Base-by-base conservation (phyloP, 306 rosid species). In the Cucurbita moschata region DNA sequence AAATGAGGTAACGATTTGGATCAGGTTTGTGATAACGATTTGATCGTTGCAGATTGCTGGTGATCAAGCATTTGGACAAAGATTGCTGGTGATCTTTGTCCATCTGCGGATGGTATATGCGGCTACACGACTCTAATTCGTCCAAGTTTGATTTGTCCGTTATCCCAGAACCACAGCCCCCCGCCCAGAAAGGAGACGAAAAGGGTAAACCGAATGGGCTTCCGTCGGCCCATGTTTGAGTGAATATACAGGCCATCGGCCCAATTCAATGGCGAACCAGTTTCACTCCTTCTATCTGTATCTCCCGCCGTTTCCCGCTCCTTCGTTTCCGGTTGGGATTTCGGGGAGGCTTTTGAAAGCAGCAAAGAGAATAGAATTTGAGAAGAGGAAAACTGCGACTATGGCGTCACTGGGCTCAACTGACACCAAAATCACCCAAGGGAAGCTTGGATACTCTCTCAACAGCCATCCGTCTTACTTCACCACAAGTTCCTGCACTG, bases 401-500 rank as follows among this genome's bases (percentile, higher is more conserved):
- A 37, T 94, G 59, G 87, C 80, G 13, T 87, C 95, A n/a, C 74
- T 94, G 75, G 66, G 77, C 12, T 87, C 90, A 15, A 74, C 81
- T 12, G 88, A 79, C 77, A 62, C 83, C 0, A 97, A 94, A 90
- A 78, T 94, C 98, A 2, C 95, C 96, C 1, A 94, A 94, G 43
- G 98, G 97, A 12, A 72, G 89, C 44, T 79, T 94, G 76, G 98
- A 90, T 71, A 39, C 77, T 62, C 79, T 94, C 79, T 94, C 75
- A 90, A 94, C 74, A 21, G 64, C 43, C 87, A 86, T 80, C 96
- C 92, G 13, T 77, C 35, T 18, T 94, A 76, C 80, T 94, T 89
- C 89, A 94, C 98, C 61, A 90, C 98, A 79, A 90, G 98, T 57
- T 94, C 98, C 39, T 94, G 97, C 83, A 89, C 98, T 3, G 97